Base-by-base conservation (phyloP, 768 basidiomycete genomes). In the Crucibulum laeve region DNA sequence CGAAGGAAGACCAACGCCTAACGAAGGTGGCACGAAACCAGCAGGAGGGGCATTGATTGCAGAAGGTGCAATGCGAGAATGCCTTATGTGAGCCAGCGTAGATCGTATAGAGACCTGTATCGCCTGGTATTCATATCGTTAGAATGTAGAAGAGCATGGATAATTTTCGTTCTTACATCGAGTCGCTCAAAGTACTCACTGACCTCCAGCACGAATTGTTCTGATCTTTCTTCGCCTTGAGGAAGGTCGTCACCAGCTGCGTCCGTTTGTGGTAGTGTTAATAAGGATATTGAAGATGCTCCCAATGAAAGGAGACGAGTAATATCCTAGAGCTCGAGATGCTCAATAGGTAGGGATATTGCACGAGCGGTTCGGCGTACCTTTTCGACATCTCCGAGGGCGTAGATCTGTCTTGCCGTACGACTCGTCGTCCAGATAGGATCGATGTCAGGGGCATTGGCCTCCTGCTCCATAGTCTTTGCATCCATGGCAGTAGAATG, bases 251-350 rank as follows among this genome's bases (percentile, higher is more conserved):
- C 83, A 5, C 78, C 78, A 3, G 80, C 74, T 1, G 61, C 72
- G 56, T 91, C 88, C 3, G 87, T 88, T 61, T 90, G 88, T 1
- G 88, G 88, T n/a, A 91, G 68, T 1, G 88, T 84, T 38, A 91
- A 71, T 40, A 90, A 72, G 5, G 86, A 83, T 45, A 89, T 81
- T 6, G 84, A 87, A 13, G 87, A 85, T 5, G 84, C 84, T 4
- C 87, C 88, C 18, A 89, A 65, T 15, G 80, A 74, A 40, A 91
- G 74, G 25, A 91, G 74, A 33, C 81, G 82, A 40, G 80, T 81
- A 52, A 90, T 86, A 58, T 89, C 87, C 88, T 91, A 52, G n/a
- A 46, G 32, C 17, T 22, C 7, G 7, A 10, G 25, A 8, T 11
- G 18, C 32, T 42, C 25, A 42, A 22, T 32, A 13, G 5, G 25